Conservation (phyloP, 306 rosid species). For the Rubus parviflorus region DNA sequence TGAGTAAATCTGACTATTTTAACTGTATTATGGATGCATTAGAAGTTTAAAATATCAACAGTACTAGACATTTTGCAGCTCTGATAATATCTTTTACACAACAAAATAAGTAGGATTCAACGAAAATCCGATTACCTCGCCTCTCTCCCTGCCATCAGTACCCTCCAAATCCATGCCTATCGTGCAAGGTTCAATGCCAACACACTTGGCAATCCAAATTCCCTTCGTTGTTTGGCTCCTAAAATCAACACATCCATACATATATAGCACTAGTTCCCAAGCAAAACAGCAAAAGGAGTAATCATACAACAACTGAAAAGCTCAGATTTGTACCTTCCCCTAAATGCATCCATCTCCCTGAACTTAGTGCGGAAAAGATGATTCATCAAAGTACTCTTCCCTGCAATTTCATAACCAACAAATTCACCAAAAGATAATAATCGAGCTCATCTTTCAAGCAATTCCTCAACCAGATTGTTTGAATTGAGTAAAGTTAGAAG, state of each 20-base stretch:
- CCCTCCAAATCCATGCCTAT: slow-evolving; percentile 99
- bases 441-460: background rate
- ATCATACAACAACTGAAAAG: background rate
- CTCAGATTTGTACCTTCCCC: slow-evolving; percentile 58
- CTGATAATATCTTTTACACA: background rate
- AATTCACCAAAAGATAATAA: background rate
- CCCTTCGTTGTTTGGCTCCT: slow-evolving; percentile 95
- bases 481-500: background rate
- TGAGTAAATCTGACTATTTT: background rate
- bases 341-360: slow-evolving; percentile 92
- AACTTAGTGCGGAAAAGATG: slow-evolving; percentile 78
- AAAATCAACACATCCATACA: slow-evolving; percentile 12
- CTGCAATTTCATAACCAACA: slow-evolving; percentile 32
- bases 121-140: slow-evolving; percentile 66
- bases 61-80: background rate
- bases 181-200: slow-evolving; percentile 81
- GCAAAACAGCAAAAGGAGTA: no score
- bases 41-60: background rate
- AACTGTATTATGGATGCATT: background rate
- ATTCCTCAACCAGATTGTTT: background rate
- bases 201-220: slow-evolving; percentile 85
- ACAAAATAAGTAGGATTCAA: slow-evolving; percentile 2
- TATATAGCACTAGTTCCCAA: no score
- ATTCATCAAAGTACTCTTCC: slow-evolving; percentile 90
- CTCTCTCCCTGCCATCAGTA: slow-evolving; percentile 97